These are phyloP conservation scores for Plenodomus tracheiphilus DNA, from an alignment of 2,329 filamentous ascomycete genomes.

Conservation along the genomic window DNA sequence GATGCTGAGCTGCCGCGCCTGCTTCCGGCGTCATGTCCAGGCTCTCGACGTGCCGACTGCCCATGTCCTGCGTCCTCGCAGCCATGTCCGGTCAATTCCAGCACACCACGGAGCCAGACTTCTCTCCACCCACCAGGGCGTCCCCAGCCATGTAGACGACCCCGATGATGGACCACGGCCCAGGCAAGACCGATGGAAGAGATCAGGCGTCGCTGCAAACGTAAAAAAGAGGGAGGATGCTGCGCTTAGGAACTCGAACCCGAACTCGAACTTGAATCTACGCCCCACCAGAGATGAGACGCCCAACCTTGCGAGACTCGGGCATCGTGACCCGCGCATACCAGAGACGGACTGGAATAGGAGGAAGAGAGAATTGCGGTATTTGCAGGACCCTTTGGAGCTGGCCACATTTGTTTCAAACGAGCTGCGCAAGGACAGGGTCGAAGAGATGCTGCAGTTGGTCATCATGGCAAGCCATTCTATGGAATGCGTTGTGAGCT, in stretches of 20 bases:
- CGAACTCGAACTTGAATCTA: constrained; percentile 4
- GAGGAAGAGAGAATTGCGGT: constrained; percentile 61
- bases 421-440: constrained; percentile 62
- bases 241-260: constrained; percentile 17
- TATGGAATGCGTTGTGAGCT: constrained; percentile 71
- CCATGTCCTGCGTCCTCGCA: constrained; percentile 23
- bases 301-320: constrained; percentile 26
- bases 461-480: constrained; percentile 69
- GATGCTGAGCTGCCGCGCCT: constrained; percentile 53
- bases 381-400: constrained; percentile 70
- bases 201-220: constrained; percentile 27
- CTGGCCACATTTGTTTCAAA: constrained; percentile 69
- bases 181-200: constrained; percentile 28
- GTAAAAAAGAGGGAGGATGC: constrained; percentile 27
- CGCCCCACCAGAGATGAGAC: constrained; percentile 6
- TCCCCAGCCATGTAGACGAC: constrained; percentile 5
- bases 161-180: neutral
- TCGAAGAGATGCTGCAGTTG: constrained; percentile 69
- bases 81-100: constrained; percentile 21
- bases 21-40: constrained; percentile 49
- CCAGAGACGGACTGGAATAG: constrained; percentile 34
- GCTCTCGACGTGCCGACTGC: constrained; percentile 41
- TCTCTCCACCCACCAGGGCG: constrained; percentile 12
- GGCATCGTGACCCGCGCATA: constrained; percentile 29
- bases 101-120: constrained; percentile 22